These are phyloP conservation scores for Truncatella angustata DNA, from an alignment of 2,329 filamentous ascomycete genomes.

Conservation along the genomic window DNA sequence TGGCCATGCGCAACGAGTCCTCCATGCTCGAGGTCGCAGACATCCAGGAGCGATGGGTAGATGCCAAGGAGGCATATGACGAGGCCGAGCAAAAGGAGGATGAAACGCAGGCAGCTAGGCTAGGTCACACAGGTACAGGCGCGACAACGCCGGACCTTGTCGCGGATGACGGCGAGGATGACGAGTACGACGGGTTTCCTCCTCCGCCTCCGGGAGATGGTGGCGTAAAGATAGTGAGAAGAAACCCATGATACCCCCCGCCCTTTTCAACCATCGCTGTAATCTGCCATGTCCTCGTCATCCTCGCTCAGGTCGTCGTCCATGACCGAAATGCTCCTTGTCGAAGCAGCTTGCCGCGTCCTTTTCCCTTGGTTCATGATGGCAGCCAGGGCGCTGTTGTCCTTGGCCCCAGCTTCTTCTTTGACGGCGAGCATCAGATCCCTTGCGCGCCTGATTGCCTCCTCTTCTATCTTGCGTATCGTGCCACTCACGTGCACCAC, in stretches of 20 bases:
- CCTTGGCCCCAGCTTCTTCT: constrained; percentile 33
- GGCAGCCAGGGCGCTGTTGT: constrained; percentile 31
- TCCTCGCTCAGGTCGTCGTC: constrained; percentile 44
- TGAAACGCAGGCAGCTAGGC: constrained; percentile 68
- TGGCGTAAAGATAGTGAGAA: constrained; percentile 72
- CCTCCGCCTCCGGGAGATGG: constrained; percentile 48
- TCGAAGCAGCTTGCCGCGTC: constrained; percentile 16
- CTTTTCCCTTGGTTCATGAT: constrained; percentile 34
- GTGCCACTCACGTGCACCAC: constrained; percentile 90
- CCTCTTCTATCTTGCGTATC: constrained; percentile 87
- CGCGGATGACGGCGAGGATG: constrained; percentile 31
- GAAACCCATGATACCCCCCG: constrained; percentile 50
- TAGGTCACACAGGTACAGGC: constrained; percentile 29
- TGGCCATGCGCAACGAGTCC: constrained; percentile 80
- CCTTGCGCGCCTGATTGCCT: constrained; percentile 77
- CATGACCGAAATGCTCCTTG: constrained; percentile 38
- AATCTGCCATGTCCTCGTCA: constrained; percentile 31
- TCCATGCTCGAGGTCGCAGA: constrained; percentile 79
- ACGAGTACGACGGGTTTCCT: constrained; percentile 51
- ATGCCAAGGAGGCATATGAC: constrained; percentile 85
- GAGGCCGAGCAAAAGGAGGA: constrained; percentile 71
- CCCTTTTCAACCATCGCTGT: constrained; percentile 27
- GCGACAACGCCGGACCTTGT: constrained; percentile 32
- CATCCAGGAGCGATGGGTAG: constrained; percentile 94
- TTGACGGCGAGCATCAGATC: constrained; percentile 67